Conservation (phyloP, 805 yeast species). For the Barnettozyma sp. region DNA sequence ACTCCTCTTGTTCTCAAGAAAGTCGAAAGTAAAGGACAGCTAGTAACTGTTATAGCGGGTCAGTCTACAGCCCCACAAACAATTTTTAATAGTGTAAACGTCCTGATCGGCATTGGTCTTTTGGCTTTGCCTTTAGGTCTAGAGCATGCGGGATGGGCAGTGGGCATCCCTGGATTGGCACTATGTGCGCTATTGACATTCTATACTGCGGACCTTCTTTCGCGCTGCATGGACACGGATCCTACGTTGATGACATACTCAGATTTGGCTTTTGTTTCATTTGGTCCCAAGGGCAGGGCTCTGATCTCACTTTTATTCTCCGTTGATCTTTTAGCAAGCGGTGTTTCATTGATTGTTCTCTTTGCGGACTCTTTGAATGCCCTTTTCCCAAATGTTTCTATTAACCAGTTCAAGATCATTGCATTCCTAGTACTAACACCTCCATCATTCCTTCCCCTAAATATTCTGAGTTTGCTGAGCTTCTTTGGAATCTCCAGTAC, state of each 20-base stretch:
- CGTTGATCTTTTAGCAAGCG: constrained; percentile 70
- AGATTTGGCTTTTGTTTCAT: constrained; percentile 81
- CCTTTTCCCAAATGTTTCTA: constrained; percentile 46
- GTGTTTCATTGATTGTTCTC: constrained; percentile 72
- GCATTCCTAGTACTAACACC: constrained; percentile 73
- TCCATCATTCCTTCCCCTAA: constrained; percentile 72
- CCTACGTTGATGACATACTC: constrained; percentile 80
- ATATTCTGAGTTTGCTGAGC: constrained; percentile 61
- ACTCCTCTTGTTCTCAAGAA: constrained; percentile 50
- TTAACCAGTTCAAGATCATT: constrained; percentile 53
- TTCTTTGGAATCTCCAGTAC: constrained; percentile 69
- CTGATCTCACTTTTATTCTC: constrained; percentile 69
- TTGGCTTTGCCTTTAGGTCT: constrained; percentile 69
- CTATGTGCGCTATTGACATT: constrained; percentile 62
- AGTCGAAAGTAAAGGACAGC: constrained; percentile 68
- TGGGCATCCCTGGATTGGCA: constrained; percentile 54
- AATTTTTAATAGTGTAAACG: constrained; percentile 68
- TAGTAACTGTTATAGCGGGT: constrained; percentile 68
- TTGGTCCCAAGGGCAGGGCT: constrained; percentile 69
- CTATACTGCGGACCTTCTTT: constrained; percentile 69
- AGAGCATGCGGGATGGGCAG: constrained; percentile 63
- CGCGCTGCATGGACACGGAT: constrained; percentile 74
- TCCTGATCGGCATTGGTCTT: constrained; percentile 69
- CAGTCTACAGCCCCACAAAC: constrained; percentile 80
- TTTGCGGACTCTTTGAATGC: constrained; percentile 84